phyloP scores from a whole-genome alignment of 208 protist genomes.

The Wallacemonas collosoma region DNA sequence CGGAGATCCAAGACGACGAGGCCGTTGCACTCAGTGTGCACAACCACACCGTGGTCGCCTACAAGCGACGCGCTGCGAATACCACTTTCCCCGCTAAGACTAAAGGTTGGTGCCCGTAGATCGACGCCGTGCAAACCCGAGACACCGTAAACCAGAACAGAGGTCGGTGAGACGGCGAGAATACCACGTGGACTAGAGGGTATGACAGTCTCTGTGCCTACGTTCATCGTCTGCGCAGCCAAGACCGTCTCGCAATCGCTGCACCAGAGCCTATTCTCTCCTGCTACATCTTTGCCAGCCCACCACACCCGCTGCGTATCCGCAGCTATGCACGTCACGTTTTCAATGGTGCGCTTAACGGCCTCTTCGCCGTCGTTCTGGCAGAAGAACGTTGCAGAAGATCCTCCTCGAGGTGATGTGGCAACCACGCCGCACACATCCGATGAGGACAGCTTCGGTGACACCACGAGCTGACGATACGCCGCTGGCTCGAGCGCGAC shows the following conservation, averaged over 20 bases:
- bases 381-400: conserved; percentile 4
- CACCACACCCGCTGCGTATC: conserved; percentile 1
- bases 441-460: neutral
- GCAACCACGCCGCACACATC: conserved; percentile 5
- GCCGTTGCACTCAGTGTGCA: neutral
- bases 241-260: neutral
- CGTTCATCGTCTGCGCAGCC: neutral
- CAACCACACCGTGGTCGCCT: neutral
- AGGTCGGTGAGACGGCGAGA: neutral
- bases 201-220: neutral
- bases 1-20: conserved; percentile 4
- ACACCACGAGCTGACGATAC: conserved; percentile 4
- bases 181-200: neutral
- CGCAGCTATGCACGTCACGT: neutral
- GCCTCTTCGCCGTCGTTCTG: neutral
- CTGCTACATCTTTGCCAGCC: neutral
- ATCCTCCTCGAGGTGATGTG: neutral
- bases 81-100: neutral
- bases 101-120: neutral
- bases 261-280: neutral
- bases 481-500: conserved; percentile 8
- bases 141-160: neutral
- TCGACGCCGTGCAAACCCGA: neutral
- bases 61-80: conserved; percentile 1
- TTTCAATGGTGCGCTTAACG: neutral